phyloP scores from a whole-genome alignment of 345 rosid species.

The Eucalyptus shirleyi region DNA sequence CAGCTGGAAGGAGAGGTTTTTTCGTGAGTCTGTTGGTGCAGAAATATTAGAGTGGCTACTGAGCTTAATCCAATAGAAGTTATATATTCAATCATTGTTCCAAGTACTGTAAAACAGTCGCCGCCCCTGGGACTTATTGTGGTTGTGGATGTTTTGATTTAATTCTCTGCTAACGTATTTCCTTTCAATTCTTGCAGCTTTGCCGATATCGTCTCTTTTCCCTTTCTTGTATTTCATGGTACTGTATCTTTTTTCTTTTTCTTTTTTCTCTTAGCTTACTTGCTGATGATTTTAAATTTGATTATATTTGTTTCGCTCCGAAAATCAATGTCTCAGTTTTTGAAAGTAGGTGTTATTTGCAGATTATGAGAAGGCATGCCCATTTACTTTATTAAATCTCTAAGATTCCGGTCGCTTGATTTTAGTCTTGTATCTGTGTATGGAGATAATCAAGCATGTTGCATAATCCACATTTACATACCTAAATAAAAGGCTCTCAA shows the following conservation, averaged over 20 bases:
- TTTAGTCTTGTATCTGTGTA: background rate
- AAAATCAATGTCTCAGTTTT: background rate
- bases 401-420: background rate
- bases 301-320: background rate
- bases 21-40: background rate
- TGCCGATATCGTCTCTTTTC: conserved; percentile 66
- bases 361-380: background rate
- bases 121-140: background rate
- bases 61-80: background rate
- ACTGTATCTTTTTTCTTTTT: background rate
- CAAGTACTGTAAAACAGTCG: background rate
- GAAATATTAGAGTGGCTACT: background rate
- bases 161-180: background rate
- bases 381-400: background rate
- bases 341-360: background rate
- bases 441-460: background rate
- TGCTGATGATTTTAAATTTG: background rate
- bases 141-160: background rate
- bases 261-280: background rate
- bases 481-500: background rate
- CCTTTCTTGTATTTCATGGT: conserved; percentile 86
- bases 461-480: background rate
- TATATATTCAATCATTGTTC: background rate
- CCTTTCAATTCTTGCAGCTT: conserved; percentile 31
- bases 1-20: background rate